phyloP scores from a whole-genome alignment of 2,329 filamentous ascomycete species.

The Cytospora leucostoma region DNA sequence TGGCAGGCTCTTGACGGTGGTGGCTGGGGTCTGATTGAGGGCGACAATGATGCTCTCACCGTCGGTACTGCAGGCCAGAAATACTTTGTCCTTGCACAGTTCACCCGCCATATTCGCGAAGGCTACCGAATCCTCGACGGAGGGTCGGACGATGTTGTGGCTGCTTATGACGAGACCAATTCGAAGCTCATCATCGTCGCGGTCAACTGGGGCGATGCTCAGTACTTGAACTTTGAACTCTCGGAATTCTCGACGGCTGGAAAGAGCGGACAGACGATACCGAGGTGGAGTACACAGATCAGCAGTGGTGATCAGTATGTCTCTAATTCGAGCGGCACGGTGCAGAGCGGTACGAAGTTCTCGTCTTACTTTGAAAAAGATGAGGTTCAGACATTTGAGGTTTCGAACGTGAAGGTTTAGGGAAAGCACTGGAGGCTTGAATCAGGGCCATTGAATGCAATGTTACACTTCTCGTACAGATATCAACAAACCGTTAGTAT shows the following conservation, averaged over 20 bases:
- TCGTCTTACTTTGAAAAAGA: slow-evolving; percentile 40
- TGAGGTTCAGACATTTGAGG: slow-evolving; percentile 43
- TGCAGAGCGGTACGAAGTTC: slow-evolving; percentile 39
- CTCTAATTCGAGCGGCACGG: slow-evolving; percentile 35
- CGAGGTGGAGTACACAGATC: slow-evolving; percentile 42
- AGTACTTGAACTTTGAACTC: slow-evolving; percentile 44
- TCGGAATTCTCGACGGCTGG: slow-evolving; percentile 37
- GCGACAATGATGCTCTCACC: slow-evolving; percentile 39
- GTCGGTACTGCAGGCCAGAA: slow-evolving; percentile 39
- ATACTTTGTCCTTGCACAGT: slow-evolving; percentile 47
- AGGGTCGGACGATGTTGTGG: slow-evolving; percentile 39
- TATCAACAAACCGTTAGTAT: too few relatives aligned
- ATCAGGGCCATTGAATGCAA: background rate
- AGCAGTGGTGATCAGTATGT: slow-evolving; percentile 39
- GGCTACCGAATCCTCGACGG: slow-evolving; percentile 44
- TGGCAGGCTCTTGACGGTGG: slow-evolving; percentile 45
- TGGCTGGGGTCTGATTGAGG: slow-evolving; percentile 46
- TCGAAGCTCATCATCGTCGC: slow-evolving; percentile 43
- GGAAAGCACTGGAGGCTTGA: background rate
- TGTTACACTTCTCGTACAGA: background rate
- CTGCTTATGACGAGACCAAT: slow-evolving; percentile 40
- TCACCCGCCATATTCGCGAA: slow-evolving; percentile 43
- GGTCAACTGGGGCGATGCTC: slow-evolving; percentile 42
- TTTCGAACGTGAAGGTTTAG: slow-evolving; percentile 34
- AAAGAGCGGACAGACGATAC: slow-evolving; percentile 37